These are phyloP conservation scores for Gossypium gossypioides DNA, from an alignment of 441 rosid genomes.

Conservation along the genomic window DNA sequence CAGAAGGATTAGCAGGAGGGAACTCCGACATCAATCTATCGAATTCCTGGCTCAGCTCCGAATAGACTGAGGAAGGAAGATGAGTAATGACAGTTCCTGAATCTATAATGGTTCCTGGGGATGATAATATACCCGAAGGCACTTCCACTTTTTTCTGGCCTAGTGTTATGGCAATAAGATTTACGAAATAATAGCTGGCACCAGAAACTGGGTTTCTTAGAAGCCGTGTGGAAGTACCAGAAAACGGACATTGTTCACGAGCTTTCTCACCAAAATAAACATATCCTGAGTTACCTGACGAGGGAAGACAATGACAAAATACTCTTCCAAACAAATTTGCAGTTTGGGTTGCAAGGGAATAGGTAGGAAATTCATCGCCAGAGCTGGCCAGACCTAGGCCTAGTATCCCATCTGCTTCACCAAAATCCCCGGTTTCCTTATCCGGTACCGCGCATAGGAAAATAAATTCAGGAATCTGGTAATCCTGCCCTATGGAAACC, in stretches of 20 bases:
- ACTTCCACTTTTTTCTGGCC: slow-evolving; percentile 15
- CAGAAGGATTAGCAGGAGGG: not conserved
- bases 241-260: slow-evolving; percentile 1
- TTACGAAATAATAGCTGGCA: not conserved
- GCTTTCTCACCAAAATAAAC: slow-evolving; percentile 24
- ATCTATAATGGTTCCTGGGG: slow-evolving; percentile 20
- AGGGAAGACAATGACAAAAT: slow-evolving; percentile 34
- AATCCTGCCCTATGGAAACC: slow-evolving; percentile 7
- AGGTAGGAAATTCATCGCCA: not conserved
- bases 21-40: slow-evolving; percentile 14
- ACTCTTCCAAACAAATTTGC: not conserved
- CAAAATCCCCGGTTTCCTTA: not conserved
- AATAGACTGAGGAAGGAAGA: slow-evolving; percentile 17
- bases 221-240: slow-evolving; percentile 13
- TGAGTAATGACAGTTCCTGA: slow-evolving; percentile 26
- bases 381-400: slow-evolving; percentile 14
- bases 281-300: slow-evolving; percentile 16
- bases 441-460: too few relatives aligned
- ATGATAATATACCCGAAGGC: not conserved
- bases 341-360: slow-evolving; percentile 10
- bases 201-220: not conserved
- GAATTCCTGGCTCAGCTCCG: slow-evolving; percentile 15
- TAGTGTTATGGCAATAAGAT: slow-evolving; percentile 22
- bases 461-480: not conserved
- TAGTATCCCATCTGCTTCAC: slow-evolving; percentile 20